Evolutionary conservation across 2,329 filamentous ascomycete species (phyloP).

Genomic region (Trichophaea hybrida): DNA sequence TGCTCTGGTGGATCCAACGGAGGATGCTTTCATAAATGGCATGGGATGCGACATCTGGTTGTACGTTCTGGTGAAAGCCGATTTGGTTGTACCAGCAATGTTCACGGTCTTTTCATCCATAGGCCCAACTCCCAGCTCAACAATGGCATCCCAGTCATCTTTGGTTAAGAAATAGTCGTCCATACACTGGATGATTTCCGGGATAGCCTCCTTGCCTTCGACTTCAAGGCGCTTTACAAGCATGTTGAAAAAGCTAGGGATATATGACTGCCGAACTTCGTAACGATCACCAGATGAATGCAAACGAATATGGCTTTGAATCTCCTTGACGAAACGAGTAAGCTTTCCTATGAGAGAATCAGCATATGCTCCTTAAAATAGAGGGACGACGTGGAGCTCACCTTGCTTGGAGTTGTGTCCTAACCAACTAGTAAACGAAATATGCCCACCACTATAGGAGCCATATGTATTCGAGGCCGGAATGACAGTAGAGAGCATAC

Average conservation of each 20-base stretch:
- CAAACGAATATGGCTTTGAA: constrained; percentile 93
- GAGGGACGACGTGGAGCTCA: constrained; percentile 13
- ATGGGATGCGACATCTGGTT: constrained; percentile 76
- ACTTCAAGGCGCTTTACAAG: constrained; percentile 58
- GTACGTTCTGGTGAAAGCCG: constrained; percentile 80
- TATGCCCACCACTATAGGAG: constrained; percentile 51
- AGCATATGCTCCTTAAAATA: neutral
- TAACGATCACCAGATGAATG: constrained; percentile 79
- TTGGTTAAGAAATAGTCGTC: constrained; percentile 90
- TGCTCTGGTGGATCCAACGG: constrained; percentile 57
- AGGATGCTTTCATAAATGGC: constrained; percentile 90
- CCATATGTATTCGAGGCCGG: constrained; percentile 80
- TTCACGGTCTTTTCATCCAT: constrained; percentile 62
- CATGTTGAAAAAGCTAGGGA: constrained; percentile 74
- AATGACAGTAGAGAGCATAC: constrained; percentile 84
- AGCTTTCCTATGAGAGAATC: constrained; percentile 38
- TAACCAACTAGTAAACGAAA: constrained; percentile 74
- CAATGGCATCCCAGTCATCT: constrained; percentile 85
- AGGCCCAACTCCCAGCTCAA: constrained; percentile 77
- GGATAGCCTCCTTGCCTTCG: constrained; percentile 69
- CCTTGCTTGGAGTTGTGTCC: constrained; percentile 84
- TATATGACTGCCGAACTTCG: constrained; percentile 85
- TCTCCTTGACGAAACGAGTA: constrained; percentile 71
- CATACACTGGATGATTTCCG: constrained; percentile 83
- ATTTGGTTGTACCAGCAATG: constrained; percentile 73